Evolutionary conservation across 2,329 filamentous ascomycete genomes (phyloP), one percentile per base, ranked within the genome.

Genomic region (Graphiopsis chlorocephala): DNA sequence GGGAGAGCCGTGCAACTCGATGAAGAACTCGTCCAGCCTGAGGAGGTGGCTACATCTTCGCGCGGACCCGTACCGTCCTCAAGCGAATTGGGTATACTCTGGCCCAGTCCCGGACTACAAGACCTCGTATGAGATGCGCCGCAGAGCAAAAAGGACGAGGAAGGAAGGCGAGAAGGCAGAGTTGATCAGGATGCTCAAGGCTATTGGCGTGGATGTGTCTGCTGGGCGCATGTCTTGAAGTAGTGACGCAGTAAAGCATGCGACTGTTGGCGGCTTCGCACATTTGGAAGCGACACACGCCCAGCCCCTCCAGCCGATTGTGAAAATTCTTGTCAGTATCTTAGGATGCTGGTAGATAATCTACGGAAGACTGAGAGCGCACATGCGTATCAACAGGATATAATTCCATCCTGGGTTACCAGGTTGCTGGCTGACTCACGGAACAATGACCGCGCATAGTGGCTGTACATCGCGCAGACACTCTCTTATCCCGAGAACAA

Each of bases 31-130:
- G 55, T 63, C 69, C 10, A 69, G 64, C 42, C 33, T 75, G 64
- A 69, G 71, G 23, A 70, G 66, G 31, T 75, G 73, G 73, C 67
- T 75, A 33, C 68, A 67, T 69, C 61, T 65, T n/a, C 68, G 73
- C 4, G 72, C 72, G 14, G 73, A 75, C 64, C 62, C 33, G 52
- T 68, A 70, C 63, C 68, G 72, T n/a, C 68, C 71, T 26, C 73
- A 75, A 68, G 71, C 73, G 12, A 66, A 67, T 8, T 75, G 73
- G 73, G 52, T 66, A 48, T 75, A 75, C 55, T 61, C 33, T 1
- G 73, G 73, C 26, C 57, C 69, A 17, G 52, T 52, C 25, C 71
- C 71, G 14, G 68, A 67, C n/a, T 67, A 64, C 59, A 72, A 70
- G 63, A 68, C 73, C 33, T 69, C 69, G n/a, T 72, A 68, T 28